Conservation (phyloP, 208 protist species). For the Leishmania turanica region DNA sequence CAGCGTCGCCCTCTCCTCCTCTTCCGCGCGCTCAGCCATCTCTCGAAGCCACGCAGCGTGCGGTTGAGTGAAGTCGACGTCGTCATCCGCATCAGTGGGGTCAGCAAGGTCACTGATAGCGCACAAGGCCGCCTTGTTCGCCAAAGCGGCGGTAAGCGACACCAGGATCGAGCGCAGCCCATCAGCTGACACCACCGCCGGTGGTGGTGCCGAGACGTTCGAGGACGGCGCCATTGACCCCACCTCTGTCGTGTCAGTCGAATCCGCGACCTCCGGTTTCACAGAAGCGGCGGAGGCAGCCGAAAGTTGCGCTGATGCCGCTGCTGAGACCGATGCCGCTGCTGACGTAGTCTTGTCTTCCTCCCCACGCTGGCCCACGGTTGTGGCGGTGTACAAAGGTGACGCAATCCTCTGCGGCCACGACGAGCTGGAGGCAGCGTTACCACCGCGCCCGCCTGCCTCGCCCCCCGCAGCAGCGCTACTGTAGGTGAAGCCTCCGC, state of each 20-base stretch:
- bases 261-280: not conserved
- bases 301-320: not conserved
- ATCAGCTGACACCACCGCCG: slow-evolving; percentile 18
- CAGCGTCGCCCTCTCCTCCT: not conserved
- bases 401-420: slow-evolving; percentile 20
- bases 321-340: not conserved
- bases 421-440: not conserved
- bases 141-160: slow-evolving; percentile 12
- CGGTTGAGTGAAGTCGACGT: not conserved
- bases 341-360: not conserved
- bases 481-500: slow-evolving; percentile 1
- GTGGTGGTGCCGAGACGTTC: not conserved
- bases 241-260: not conserved
- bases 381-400: slow-evolving; percentile 10
- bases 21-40: slow-evolving; percentile 2
- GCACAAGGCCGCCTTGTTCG: not conserved
- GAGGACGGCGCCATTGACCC: not conserved
- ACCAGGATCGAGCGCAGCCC: slow-evolving; percentile 16
- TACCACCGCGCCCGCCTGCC: not conserved
- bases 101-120: not conserved
- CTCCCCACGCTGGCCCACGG: slow-evolving; percentile 1
- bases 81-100: not conserved
- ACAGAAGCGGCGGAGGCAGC: not conserved
- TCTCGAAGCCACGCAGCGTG: not conserved
- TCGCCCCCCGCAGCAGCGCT: slow-evolving; percentile 5